These are phyloP conservation scores for Fusarium annulatum DNA, from an alignment of 2,329 filamentous ascomycete species.

Conservation along the genomic window DNA sequence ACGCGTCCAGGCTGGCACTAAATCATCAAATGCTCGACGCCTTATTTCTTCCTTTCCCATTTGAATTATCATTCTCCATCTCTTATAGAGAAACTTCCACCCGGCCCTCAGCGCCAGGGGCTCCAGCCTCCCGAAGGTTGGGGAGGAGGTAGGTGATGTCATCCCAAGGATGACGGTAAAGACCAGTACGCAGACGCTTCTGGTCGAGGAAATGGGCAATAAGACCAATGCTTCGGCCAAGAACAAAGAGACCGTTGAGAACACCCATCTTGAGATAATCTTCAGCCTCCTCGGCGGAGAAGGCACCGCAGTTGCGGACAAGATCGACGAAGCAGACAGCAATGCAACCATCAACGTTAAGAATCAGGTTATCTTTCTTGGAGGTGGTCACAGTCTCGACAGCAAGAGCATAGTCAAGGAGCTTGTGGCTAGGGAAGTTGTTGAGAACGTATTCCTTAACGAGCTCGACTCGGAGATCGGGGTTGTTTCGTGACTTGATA, in stretches of 20 bases:
- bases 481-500: slow-evolving; percentile 99
- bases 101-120: slow-evolving; percentile 82
- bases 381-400: slow-evolving; percentile 98
- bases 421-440: slow-evolving; percentile 97
- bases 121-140: slow-evolving; percentile 75
- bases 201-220: slow-evolving; percentile 99
- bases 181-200: slow-evolving; percentile 97
- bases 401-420: slow-evolving; percentile 97
- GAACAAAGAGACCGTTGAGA: slow-evolving; percentile 98
- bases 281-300: slow-evolving; percentile 95
- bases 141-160: slow-evolving; percentile 96
- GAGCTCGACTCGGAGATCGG: slow-evolving; percentile 98
- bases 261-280: slow-evolving; percentile 99
- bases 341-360: slow-evolving; percentile 98
- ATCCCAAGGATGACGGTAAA: slow-evolving; percentile 99
- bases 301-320: slow-evolving; percentile 96
- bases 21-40: slow-evolving; percentile 50
- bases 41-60: slow-evolving; percentile 44
- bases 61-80: slow-evolving; percentile 41
- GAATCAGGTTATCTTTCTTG: slow-evolving; percentile 99
- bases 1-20: slow-evolving; percentile 45
- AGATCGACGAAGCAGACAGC: slow-evolving; percentile 99
- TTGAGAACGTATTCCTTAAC: slow-evolving; percentile 99
- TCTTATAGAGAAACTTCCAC: slow-evolving; percentile 85
- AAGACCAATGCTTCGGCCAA: slow-evolving; percentile 96